Conservation (phyloP, 164 flowering plant genomes). For the Chimonanthus salicifolius region DNA sequence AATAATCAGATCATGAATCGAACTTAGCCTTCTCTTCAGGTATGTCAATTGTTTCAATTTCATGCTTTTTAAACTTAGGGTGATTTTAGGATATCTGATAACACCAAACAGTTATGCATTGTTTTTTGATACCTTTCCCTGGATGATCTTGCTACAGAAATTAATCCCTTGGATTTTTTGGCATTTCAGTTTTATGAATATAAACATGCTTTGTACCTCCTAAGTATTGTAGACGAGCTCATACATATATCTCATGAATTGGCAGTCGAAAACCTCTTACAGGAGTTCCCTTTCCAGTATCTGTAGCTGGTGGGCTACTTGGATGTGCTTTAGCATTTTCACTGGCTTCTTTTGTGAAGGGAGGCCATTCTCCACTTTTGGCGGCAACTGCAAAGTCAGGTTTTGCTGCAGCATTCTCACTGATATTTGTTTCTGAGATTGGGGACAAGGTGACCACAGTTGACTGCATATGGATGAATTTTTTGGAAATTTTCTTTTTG, state of each 20-base stretch:
- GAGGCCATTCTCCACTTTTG: slow-evolving; percentile 65
- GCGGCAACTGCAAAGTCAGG: slow-evolving; percentile 92
- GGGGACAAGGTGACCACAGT: slow-evolving; percentile 76
- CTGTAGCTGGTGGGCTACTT: slow-evolving; percentile 58
- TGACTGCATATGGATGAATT: neutral
- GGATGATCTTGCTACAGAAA: neutral
- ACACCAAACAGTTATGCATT: neutral
- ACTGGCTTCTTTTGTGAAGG: slow-evolving; percentile 53
- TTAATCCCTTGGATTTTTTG: neutral
- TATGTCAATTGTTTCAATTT: neutral
- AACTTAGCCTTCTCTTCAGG: too few species aligned
- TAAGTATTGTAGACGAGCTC: neutral
- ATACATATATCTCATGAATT: slow-evolving; percentile 20
- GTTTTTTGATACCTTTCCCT: neutral
- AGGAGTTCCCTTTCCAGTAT: slow-evolving; percentile 50
- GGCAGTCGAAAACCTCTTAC: slow-evolving; percentile 50
- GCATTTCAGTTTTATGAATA: neutral
- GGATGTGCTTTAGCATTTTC: slow-evolving; percentile 67
- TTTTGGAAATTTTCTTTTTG: neutral
- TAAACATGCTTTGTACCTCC: neutral
- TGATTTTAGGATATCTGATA: neutral
- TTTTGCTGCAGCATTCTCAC: slow-evolving; percentile 88
- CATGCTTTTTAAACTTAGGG: neutral
- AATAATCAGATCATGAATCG: too few species aligned
- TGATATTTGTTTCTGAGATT: slow-evolving; percentile 97